Conservation (phyloP, 2,329 filamentous ascomycete genomes). For the Grosmannia serpens region DNA sequence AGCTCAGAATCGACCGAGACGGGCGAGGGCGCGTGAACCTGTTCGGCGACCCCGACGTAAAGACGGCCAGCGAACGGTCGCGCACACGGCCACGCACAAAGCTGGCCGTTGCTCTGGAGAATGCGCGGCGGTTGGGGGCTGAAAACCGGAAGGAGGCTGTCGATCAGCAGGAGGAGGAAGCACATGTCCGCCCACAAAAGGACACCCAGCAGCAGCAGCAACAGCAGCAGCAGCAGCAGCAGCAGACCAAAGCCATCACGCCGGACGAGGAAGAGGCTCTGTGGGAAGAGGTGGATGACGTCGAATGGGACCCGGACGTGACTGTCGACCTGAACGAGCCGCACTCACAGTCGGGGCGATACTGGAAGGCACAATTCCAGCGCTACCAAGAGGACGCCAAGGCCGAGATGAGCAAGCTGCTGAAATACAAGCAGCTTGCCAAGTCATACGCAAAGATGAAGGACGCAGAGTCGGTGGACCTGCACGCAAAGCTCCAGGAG, state of each 20-base stretch:
- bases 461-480: conserved; percentile 56
- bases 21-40: conserved; percentile 8
- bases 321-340: conserved; percentile 64
- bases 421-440: conserved; percentile 68
- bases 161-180: conserved; percentile 4
- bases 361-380: conserved; percentile 71
- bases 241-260: not conserved
- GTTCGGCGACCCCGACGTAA: conserved; percentile 3
- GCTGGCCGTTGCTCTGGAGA: conserved; percentile 35
- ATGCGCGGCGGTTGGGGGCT: conserved; percentile 15
- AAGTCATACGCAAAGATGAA: conserved; percentile 72
- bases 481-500: conserved; percentile 54
- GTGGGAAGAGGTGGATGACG: conserved; percentile 41
- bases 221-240: not conserved
- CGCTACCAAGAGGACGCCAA: conserved; percentile 62
- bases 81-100: conserved; percentile 25
- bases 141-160: conserved; percentile 13
- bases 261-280: conserved; percentile 25
- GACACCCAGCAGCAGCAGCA: not conserved
- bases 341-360: conserved; percentile 61
- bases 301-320: conserved; percentile 40
- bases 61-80: not conserved
- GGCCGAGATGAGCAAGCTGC: conserved; percentile 63
- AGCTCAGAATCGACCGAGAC: conserved; percentile 14
- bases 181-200: conserved; percentile 11